Conservation (phyloP, 1,284 basidiomycete species). For the Apiotrichum brassicae region DNA sequence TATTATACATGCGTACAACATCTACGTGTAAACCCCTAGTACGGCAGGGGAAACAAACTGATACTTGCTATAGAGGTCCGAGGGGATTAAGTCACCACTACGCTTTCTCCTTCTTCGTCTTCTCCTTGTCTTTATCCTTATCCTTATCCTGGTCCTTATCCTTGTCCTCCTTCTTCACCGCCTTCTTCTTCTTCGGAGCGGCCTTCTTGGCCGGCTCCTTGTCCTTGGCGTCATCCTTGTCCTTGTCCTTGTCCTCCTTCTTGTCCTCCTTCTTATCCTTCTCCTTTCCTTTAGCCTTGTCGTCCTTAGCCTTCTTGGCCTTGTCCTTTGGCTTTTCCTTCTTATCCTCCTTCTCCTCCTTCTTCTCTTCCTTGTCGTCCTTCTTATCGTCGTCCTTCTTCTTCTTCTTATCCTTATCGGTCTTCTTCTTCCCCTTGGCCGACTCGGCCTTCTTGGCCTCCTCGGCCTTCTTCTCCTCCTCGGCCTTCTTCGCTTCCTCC, state of each 20-base stretch:
- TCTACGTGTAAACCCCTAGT: not conserved
- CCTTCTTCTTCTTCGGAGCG: conserved; percentile 6
- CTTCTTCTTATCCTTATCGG: conserved; percentile 2
- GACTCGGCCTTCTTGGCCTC: not conserved
- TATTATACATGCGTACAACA: conserved; percentile 12
- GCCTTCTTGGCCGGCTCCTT: not conserved
- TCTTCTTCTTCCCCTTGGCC: not conserved
- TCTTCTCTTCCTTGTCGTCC: not conserved
- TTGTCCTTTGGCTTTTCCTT: not conserved
- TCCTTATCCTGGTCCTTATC: no score
- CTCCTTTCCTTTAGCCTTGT: not conserved
- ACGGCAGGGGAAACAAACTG: not conserved
- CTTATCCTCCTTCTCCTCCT: not conserved
- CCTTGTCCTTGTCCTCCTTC: not conserved
- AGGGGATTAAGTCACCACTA: no score
- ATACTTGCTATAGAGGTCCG: no score
- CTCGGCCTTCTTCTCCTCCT: not conserved
- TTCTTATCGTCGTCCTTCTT: conserved; percentile 1
- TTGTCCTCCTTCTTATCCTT: not conserved
- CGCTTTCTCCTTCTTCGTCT: no score
- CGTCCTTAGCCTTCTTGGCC: not conserved
- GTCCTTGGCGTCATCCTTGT: conserved; percentile 1
- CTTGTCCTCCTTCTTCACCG: not conserved
- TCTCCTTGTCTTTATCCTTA: no score
- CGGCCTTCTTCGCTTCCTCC: not conserved